These are phyloP conservation scores for Neurospora tetraspora DNA, from an alignment of 495 filamentous ascomycete genomes.

Conservation along the genomic window DNA sequence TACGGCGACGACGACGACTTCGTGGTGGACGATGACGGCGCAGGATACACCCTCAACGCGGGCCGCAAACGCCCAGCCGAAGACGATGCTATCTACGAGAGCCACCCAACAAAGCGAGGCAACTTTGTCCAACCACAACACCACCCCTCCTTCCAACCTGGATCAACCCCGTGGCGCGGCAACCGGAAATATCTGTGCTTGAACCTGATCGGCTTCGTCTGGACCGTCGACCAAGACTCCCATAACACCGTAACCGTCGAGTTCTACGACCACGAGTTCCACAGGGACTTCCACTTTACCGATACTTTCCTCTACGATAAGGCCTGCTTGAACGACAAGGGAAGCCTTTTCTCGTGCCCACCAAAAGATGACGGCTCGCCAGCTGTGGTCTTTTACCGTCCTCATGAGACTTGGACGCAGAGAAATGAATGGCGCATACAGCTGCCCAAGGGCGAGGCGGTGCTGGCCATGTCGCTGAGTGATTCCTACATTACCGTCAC, in stretches of 20 bases:
- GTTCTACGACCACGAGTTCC: slow-evolving; percentile 87
- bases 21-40: slow-evolving; percentile 91
- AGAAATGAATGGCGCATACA: slow-evolving; percentile 83
- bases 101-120: slow-evolving; percentile 31
- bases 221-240: slow-evolving; percentile 92
- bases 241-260: slow-evolving; percentile 95
- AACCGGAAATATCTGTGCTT: slow-evolving; percentile 88
- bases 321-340: slow-evolving; percentile 78
- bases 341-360: slow-evolving; percentile 76
- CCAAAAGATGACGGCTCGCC: slow-evolving; percentile 51
- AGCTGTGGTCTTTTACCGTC: slow-evolving; percentile 88
- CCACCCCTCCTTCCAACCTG: slow-evolving; percentile 82
- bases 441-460: slow-evolving; percentile 69
- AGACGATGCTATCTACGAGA: slow-evolving; percentile 27
- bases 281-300: slow-evolving; percentile 94
- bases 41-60: slow-evolving; percentile 68
- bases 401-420: slow-evolving; percentile 92
- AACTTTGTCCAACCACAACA: slow-evolving; percentile 54
- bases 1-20: slow-evolving; percentile 72
- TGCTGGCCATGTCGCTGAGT: slow-evolving; percentile 81
- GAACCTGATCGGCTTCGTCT: slow-evolving; percentile 87
- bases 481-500: slow-evolving; percentile 83
- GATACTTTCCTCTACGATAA: slow-evolving; percentile 93
- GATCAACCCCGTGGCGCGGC: slow-evolving; percentile 90
- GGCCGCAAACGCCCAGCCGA: slow-evolving; percentile 58